Percentiles rank a stretch among this genome's conserved stretches.
These are phyloP conservation scores for Pholiota molesta DNA, from an alignment of 768 basidiomycete species.

Conservation along the genomic window DNA sequence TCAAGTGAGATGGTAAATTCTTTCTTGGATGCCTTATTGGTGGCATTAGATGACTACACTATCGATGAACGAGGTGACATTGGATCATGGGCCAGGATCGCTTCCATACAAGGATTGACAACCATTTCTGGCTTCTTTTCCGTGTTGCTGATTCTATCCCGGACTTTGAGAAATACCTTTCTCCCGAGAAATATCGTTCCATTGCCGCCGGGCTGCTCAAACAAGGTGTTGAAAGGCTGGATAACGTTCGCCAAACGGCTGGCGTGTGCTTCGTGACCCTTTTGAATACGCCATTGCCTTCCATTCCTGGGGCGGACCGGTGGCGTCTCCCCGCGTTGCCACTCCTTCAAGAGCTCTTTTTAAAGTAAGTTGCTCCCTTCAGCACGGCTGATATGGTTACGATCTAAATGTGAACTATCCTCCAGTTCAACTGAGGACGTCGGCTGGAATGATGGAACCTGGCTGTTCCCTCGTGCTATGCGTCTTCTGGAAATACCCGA, in stretches of 20 bases:
- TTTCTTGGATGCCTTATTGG: conserved; percentile 59
- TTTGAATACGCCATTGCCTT: conserved; percentile 48
- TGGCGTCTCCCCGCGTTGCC: conserved; percentile 57
- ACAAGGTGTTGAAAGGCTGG: conserved; percentile 89
- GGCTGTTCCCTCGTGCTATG: conserved; percentile 77
- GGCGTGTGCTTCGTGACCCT: conserved; percentile 63
- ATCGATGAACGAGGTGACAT: conserved; percentile 95
- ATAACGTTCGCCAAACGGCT: conserved; percentile 85
- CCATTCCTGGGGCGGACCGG: conserved; percentile 35
- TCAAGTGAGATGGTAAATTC: conserved; percentile 45
- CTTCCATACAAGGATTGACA: conserved; percentile 70
- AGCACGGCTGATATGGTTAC: conserved; percentile 2
- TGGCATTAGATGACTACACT: conserved; percentile 88
- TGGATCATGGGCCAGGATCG: conserved; percentile 92
- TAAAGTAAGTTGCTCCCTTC: conserved; percentile 38
- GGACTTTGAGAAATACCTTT: conserved; percentile 61
- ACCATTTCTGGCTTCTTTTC: conserved; percentile 54
- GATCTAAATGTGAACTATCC: not conserved
- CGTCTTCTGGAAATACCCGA: conserved; percentile 61
- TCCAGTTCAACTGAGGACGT: conserved; percentile 27
- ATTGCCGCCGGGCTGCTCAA: conserved; percentile 75
- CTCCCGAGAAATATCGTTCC: conserved; percentile 55
- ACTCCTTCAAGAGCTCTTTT: conserved; percentile 57
- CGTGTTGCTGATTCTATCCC: conserved; percentile 40
- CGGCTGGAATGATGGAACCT: conserved; percentile 72